Percentiles rank a stretch among this genome's conserved stretches.
phyloP scores from a whole-genome alignment of 805 yeast genomes.

The Clavispora asparagi region DNA sequence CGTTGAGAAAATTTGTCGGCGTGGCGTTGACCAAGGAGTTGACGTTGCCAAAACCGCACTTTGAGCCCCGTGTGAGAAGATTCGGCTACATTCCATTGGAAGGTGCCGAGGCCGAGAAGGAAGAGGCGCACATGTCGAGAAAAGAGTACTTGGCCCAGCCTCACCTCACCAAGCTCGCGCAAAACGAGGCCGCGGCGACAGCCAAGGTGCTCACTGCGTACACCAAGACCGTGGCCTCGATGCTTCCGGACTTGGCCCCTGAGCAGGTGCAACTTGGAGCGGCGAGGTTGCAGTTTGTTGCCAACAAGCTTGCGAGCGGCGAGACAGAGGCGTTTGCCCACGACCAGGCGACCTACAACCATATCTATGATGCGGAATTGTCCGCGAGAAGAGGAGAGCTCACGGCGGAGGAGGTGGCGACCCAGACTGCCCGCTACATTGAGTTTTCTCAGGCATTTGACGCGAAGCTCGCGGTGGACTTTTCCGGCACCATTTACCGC shows the following conservation, averaged over 20 bases:
- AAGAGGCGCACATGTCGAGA: conserved; percentile 58
- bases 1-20: conserved; percentile 85
- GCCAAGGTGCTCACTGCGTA: conserved; percentile 13
- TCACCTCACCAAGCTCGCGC: conserved; percentile 36
- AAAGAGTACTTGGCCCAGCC: conserved; percentile 59
- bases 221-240: conserved; percentile 16
- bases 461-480: conserved; percentile 40
- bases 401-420: conserved; percentile 19
- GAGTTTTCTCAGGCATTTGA: conserved; percentile 39
- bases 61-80: conserved; percentile 81
- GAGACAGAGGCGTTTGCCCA: conserved; percentile 50
- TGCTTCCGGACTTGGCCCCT: conserved; percentile 23
- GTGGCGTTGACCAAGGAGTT: conserved; percentile 64
- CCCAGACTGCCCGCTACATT: conserved; percentile 25
- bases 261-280: conserved; percentile 35
- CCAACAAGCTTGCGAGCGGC: conserved; percentile 52
- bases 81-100: conserved; percentile 62
- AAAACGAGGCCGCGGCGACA: conserved; percentile 37
- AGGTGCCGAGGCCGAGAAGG: conserved; percentile 50
- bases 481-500: conserved; percentile 34
- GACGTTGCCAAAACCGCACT: conserved; percentile 81
- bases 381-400: conserved; percentile 34
- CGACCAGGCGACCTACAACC: conserved; percentile 50
- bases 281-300: conserved; percentile 49
- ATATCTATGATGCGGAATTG: conserved; percentile 41